Evolutionary conservation across 441 rosid genomes (phyloP).

Genomic region (Bruguiera hainesii): DNA sequence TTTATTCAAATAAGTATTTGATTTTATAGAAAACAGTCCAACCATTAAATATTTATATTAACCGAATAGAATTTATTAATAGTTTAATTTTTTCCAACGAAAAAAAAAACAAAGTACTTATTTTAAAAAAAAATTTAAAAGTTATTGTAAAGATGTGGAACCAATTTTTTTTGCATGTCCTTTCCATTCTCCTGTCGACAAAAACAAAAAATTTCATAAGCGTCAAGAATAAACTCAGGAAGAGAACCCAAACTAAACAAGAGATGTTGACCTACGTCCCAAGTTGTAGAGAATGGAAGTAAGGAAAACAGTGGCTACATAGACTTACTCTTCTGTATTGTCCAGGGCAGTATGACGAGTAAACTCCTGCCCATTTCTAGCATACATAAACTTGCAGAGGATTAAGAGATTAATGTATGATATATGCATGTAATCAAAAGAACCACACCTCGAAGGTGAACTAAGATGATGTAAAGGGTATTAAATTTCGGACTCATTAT

Average conservation of each 20-base stretch:
- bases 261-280: neutral
- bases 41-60: no score
- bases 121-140: no score
- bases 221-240: no score
- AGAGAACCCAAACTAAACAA: neutral
- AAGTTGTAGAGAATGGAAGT: neutral
- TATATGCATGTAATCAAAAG: neutral
- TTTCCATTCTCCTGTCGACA: constrained; percentile 59
- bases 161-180: constrained; percentile 11
- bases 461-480: no score
- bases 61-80: no score
- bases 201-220: neutral
- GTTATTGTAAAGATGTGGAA: no score
- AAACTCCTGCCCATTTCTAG: constrained; percentile 68
- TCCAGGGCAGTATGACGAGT: constrained; percentile 63
- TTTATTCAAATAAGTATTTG: no score
- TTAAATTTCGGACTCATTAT: no score
- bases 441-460: neutral
- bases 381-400: constrained; percentile 56
- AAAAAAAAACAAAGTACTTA: no score
- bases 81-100: no score
- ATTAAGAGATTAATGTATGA: neutral
- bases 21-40: no score
- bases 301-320: neutral
- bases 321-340: constrained; percentile 24